phyloP scores from a whole-genome alignment of 2,329 filamentous ascomycete species.

The Xylariaceae sp. region DNA sequence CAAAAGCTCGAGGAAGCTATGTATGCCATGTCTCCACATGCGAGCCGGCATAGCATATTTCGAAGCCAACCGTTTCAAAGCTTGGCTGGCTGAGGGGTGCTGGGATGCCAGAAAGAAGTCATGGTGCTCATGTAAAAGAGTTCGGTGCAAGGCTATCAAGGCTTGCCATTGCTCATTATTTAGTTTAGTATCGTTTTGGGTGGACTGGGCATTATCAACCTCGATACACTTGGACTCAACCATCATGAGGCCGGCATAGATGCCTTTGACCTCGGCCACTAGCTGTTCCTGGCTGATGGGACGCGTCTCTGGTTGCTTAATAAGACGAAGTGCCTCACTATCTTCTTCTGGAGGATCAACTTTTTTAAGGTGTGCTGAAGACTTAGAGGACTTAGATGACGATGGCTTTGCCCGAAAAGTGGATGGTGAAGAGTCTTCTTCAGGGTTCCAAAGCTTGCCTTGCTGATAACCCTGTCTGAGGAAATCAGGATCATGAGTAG shows the following conservation, averaged over 20 bases:
- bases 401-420: slow-evolving; percentile 8
- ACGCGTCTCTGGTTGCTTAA: slow-evolving; percentile 47
- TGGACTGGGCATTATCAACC: slow-evolving; percentile 70
- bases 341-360: slow-evolving; percentile 24
- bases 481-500: slow-evolving; percentile 34
- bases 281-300: slow-evolving; percentile 80
- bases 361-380: slow-evolving; percentile 11
- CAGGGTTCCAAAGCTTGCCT: slow-evolving; percentile 38
- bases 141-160: slow-evolving; percentile 81
- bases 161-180: slow-evolving; percentile 82
- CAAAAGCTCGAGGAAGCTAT: slow-evolving; percentile 80
- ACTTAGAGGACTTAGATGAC: slow-evolving; percentile 12
- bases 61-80: slow-evolving; percentile 70
- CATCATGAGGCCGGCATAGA: slow-evolving; percentile 84
- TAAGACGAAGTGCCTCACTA: slow-evolving; percentile 26
- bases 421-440: slow-evolving; percentile 22
- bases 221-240: slow-evolving; percentile 89
- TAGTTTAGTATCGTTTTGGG: slow-evolving; percentile 51
- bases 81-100: slow-evolving; percentile 77
- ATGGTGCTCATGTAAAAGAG: slow-evolving; percentile 80
- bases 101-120: slow-evolving; percentile 89
- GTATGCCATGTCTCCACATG: slow-evolving; percentile 95
- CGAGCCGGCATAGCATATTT: slow-evolving; percentile 92
- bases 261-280: slow-evolving; percentile 80
- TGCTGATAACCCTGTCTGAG: slow-evolving; percentile 22